Evolutionary conservation across 352 stramenopile genomes (phyloP), one percentile per base, ranked within the genome.

Genomic region (Phytophthora uliginosa): DNA sequence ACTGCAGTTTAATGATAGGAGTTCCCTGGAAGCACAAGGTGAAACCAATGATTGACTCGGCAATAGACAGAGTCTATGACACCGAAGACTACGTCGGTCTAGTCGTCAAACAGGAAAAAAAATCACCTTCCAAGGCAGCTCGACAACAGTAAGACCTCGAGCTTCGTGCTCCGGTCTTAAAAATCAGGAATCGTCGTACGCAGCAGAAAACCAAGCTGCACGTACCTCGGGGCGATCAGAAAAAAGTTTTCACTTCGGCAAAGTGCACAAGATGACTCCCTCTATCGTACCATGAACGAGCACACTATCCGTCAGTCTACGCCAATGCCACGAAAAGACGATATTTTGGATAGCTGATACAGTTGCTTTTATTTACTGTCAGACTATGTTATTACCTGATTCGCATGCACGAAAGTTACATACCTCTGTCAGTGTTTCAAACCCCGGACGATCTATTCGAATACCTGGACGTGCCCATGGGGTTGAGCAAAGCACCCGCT

Each of bases 11-110:
- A 7, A 68, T 68, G 61, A 51, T 68, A n/a, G 38, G 61, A 0
- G 51, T 62, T 28, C 61, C 61, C 0, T 56, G 51, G 61, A 68
- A 61, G n/a, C 22, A 24, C 6, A 59, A 45, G 17, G 60, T 67
- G 60, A 61, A 60, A 8, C 50, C 52, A 10, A 36, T 61, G 0
- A 67, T 59, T 12, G 50, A 59, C 24, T 61, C 26, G 51, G 3
- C 10, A 4, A 60, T 36, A 4, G 60, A 68, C 26, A 26, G 51
- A 8, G 38, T 68, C 2, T 67, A 67, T 22, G 60, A 53, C 22
- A 67, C 60, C 3, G 36, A 59, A 4, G 1, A 53, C 4, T 45
- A 54, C 17, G 50, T 67, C 5, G 17, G 12, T 2, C 28, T 59
- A 4, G 50, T 52, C 3, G n/a, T 59, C 0, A 58, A 59, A 45